Evolutionary conservation across 2,329 filamentous ascomycete genomes (phyloP).

Genomic region (Fusarium mundagurra): DNA sequence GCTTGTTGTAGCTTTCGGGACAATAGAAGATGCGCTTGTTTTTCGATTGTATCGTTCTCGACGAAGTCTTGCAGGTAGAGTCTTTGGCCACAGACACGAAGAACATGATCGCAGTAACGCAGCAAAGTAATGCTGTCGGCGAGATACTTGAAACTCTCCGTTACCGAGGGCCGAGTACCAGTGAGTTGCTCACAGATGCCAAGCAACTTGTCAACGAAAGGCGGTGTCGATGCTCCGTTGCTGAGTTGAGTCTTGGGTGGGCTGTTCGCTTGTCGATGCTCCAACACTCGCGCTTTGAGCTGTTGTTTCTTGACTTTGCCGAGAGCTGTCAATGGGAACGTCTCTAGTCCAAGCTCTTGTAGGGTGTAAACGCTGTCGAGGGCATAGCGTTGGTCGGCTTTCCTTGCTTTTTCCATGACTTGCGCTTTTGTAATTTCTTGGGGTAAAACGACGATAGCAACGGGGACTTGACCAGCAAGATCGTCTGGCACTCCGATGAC

Average conservation of each 20-base stretch:
- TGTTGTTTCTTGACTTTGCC: conserved; percentile 57
- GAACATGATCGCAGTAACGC: conserved; percentile 49
- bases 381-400: conserved; percentile 51
- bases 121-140: conserved; percentile 52
- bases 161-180: conserved; percentile 39
- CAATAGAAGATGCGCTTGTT: conserved; percentile 44
- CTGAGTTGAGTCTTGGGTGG: background rate
- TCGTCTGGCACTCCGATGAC: conserved; percentile 57
- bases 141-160: conserved; percentile 43
- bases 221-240: background rate
- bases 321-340: conserved; percentile 54
- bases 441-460: conserved; percentile 54
- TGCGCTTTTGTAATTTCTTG: conserved; percentile 45
- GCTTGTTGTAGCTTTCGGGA: conserved; percentile 33
- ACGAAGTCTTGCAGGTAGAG: conserved; percentile 51
- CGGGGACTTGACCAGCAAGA: conserved; percentile 58
- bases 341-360: conserved; percentile 51
- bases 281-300: conserved; percentile 42
- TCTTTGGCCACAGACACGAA: conserved; percentile 40
- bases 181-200: conserved; percentile 46
- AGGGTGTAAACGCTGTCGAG: conserved; percentile 54
- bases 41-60: conserved; percentile 45
- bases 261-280: conserved; percentile 8
- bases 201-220: conserved; percentile 33
- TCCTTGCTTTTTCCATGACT: conserved; percentile 44